Conservation (phyloP, 1,139 yeast species). For the Kluyveromyces sp. region DNA sequence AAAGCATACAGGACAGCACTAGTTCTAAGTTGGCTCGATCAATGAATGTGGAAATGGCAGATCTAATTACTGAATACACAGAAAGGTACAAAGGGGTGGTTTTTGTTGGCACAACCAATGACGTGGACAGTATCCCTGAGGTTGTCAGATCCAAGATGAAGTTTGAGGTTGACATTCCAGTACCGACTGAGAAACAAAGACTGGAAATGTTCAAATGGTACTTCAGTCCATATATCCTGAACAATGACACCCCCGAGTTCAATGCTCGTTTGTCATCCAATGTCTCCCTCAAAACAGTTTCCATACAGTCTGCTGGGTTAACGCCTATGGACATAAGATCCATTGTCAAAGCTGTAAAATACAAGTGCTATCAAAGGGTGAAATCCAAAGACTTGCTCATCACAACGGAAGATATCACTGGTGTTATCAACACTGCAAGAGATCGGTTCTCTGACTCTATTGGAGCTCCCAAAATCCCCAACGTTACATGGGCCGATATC, state of each 20-base stretch:
- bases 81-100: constrained; percentile 38
- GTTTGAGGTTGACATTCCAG: constrained; percentile 69
- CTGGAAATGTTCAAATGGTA: constrained; percentile 48
- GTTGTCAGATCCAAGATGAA: constrained; percentile 61
- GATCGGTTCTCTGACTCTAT: constrained; percentile 86
- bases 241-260: constrained; percentile 7
- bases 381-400: constrained; percentile 20
- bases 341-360: constrained; percentile 61
- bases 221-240: constrained; percentile 30
- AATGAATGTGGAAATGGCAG: constrained; percentile 52
- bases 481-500: constrained; percentile 92
- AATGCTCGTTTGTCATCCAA: constrained; percentile 39
- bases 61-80: constrained; percentile 52
- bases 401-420: constrained; percentile 43
- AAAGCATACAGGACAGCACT: constrained; percentile 50
- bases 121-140: constrained; percentile 63
- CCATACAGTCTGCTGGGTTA: constrained; percentile 87
- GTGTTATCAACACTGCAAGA: constrained; percentile 75
- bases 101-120: constrained; percentile 64
- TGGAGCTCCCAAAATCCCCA: constrained; percentile 95
- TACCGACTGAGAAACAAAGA: constrained; percentile 77
- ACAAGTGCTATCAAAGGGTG: constrained; percentile 48
- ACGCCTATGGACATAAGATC: constrained; percentile 78
- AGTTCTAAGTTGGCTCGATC: constrained; percentile 37
- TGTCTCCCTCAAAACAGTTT: constrained; percentile 51